Evolutionary conservation across 1,284 basidiomycete species (phyloP).

Genomic region (Hypsizygus ulmarius): DNA sequence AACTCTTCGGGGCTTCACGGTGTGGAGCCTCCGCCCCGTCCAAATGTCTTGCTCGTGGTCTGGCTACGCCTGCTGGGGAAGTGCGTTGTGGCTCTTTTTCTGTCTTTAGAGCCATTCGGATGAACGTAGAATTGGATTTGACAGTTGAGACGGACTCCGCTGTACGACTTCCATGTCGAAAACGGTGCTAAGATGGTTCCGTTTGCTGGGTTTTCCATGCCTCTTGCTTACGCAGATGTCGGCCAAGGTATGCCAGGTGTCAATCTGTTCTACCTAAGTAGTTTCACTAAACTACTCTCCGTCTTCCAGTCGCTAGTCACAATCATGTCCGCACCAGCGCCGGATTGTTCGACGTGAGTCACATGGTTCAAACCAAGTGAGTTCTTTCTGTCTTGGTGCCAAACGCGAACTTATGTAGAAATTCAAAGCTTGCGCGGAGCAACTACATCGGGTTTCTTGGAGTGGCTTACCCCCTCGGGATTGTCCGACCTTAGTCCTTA

Average conservation of each 20-base stretch:
- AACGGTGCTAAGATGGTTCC: conserved; percentile 94
- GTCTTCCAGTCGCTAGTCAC: conserved; percentile 78
- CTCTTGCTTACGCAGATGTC: conserved; percentile 79
- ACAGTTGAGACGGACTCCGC: conserved; percentile 62
- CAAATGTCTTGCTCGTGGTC: conserved; percentile 2
- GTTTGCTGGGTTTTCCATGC: conserved; percentile 96
- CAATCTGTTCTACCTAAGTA: conserved; percentile 9
- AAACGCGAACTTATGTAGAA: conserved; percentile 6
- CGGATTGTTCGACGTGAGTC: conserved; percentile 96
- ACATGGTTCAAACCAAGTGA: conserved; percentile 92
- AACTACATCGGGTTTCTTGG: conserved; percentile 75
- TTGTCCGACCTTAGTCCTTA: conserved; percentile 67
- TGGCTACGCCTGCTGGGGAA: conserved; percentile 12
- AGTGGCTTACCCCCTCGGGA: conserved; percentile 83
- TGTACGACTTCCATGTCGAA: conserved; percentile 89
- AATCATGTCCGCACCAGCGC: conserved; percentile 83
- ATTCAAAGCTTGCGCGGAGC: conserved; percentile 67
- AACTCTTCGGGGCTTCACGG: conserved; percentile 5
- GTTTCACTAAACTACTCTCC: conserved; percentile 6
- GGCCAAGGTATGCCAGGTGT: conserved; percentile 67
- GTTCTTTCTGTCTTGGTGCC: conserved; percentile 9
- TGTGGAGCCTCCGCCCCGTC: neutral
- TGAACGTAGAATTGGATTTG: neutral
- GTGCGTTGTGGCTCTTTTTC: neutral
- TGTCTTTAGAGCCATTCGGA: neutral